Conservation (phyloP, 2,329 filamentous ascomycete genomes). For the Alternaria rosae region DNA sequence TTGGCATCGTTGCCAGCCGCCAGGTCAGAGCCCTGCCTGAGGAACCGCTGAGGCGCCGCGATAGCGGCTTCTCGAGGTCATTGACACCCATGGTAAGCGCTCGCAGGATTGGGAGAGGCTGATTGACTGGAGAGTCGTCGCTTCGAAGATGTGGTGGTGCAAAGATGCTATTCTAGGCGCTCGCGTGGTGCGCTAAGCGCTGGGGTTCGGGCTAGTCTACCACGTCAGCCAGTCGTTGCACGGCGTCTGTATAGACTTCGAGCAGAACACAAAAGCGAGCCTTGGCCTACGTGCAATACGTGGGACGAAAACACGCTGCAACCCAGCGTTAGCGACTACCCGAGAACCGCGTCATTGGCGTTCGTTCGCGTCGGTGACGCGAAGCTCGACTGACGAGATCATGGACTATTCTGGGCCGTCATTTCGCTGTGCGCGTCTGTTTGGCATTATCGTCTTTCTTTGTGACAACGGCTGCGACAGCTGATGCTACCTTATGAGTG, state of each 20-base stretch:
- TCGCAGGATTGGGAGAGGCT: constrained; percentile 29
- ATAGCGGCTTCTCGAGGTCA: constrained; percentile 34
- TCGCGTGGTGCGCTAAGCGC: constrained; percentile 43
- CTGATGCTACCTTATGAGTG: neutral
- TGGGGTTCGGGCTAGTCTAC: constrained; percentile 28
- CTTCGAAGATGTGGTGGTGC: constrained; percentile 39
- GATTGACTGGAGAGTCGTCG: constrained; percentile 35
- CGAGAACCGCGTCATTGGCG: constrained; percentile 2
- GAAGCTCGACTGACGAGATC: neutral
- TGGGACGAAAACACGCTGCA: constrained; percentile 25
- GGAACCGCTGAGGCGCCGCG: constrained; percentile 48
- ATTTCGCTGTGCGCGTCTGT: neutral
- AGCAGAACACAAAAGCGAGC: constrained; percentile 32
- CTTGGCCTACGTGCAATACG: constrained; percentile 44
- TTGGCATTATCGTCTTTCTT: neutral
- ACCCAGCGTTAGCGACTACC: constrained; percentile 12
- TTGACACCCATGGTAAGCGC: constrained; percentile 45
- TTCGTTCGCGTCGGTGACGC: neutral
- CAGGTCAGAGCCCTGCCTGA: constrained; percentile 39
- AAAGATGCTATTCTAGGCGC: constrained; percentile 42
- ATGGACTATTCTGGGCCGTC: neutral
- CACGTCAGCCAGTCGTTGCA: constrained; percentile 31
- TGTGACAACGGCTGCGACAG: neutral
- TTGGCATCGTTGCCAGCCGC: constrained; percentile 37
- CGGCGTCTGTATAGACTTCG: constrained; percentile 29